These are phyloP conservation scores for Pythium graminicola DNA, from an alignment of 352 stramenopile genomes.

Conservation along the genomic window DNA sequence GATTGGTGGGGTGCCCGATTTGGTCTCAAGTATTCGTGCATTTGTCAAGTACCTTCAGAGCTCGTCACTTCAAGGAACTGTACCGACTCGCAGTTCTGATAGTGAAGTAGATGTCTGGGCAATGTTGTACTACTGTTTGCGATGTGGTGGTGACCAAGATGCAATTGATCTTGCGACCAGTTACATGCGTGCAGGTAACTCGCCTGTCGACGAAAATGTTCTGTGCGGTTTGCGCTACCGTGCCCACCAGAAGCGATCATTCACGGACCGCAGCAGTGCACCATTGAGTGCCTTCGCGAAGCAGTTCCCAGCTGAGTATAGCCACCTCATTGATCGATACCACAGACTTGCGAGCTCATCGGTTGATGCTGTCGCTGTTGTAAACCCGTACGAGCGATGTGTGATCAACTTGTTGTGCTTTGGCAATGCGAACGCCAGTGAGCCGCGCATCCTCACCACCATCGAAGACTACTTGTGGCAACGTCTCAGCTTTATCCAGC, in stretches of 20 bases:
- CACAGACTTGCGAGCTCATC: constrained; percentile 62
- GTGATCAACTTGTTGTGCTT: constrained; percentile 79
- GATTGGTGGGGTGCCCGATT: constrained; percentile 58
- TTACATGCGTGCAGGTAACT: constrained; percentile 34
- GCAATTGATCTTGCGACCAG: constrained; percentile 49
- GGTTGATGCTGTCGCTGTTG: constrained; percentile 60
- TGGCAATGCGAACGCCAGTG: constrained; percentile 69
- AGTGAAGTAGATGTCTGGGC: constrained; percentile 64
- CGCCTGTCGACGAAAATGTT: constrained; percentile 48
- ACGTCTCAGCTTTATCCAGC: constrained; percentile 74
- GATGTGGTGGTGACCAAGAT: constrained; percentile 65
- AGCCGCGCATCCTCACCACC: constrained; percentile 66
- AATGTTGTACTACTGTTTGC: constrained; percentile 75
- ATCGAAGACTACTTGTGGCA: constrained; percentile 87
- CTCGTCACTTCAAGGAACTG: constrained; percentile 36
- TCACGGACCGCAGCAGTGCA: constrained; percentile 29
- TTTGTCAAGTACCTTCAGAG: constrained; percentile 75
- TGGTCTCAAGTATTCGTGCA: constrained; percentile 65
- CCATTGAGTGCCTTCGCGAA: constrained; percentile 53
- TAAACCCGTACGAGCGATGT: constrained; percentile 71
- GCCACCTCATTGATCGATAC: constrained; percentile 56
- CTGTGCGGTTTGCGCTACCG: constrained; percentile 55
- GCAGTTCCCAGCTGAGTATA: constrained; percentile 59
- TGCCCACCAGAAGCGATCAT: constrained; percentile 48
- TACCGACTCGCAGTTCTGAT: constrained; percentile 25